Evolutionary conservation across 768 basidiomycete species (phyloP).

Genomic region (Termitomyces sp.): DNA sequence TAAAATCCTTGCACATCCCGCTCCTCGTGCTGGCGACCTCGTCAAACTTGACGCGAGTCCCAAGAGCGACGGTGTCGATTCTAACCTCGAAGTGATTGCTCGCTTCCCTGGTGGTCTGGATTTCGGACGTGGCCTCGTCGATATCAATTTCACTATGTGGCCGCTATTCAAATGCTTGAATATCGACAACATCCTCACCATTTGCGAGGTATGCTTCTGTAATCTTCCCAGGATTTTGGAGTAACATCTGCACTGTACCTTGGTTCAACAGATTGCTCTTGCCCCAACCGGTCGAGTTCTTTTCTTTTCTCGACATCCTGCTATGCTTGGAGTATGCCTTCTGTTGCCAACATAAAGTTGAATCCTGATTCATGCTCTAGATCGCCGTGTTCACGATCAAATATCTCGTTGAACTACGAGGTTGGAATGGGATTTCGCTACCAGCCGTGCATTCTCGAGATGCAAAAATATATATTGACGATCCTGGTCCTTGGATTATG

Average conservation of each 20-base stretch:
- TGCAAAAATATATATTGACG: conserved; percentile 89
- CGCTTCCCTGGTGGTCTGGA: conserved; percentile 92
- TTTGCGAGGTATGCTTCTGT: conserved; percentile 63
- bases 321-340: conserved; percentile 72
- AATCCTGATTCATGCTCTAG: conserved; percentile 25
- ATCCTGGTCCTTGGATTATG: conserved; percentile 96
- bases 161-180: conserved; percentile 91
- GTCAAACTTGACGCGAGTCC: conserved; percentile 82
- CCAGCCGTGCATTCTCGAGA: conserved; percentile 83
- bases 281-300: conserved; percentile 82
- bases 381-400: conserved; percentile 87
- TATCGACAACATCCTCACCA: conserved; percentile 88
- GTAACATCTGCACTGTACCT: conserved; percentile 45
- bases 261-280: conserved; percentile 64
- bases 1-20: conserved; percentile 82
- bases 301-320: conserved; percentile 84
- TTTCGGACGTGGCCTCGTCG: conserved; percentile 85
- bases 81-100: conserved; percentile 75
- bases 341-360: not conserved
- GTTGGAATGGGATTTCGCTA: conserved; percentile 88
- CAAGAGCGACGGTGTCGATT: conserved; percentile 43
- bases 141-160: conserved; percentile 97
- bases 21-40: conserved; percentile 81
- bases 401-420: conserved; percentile 87
- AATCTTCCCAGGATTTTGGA: conserved; percentile 21